Conservation (phyloP, 176 grass and related monocot species). For the Cymbopogon citratus region DNA sequence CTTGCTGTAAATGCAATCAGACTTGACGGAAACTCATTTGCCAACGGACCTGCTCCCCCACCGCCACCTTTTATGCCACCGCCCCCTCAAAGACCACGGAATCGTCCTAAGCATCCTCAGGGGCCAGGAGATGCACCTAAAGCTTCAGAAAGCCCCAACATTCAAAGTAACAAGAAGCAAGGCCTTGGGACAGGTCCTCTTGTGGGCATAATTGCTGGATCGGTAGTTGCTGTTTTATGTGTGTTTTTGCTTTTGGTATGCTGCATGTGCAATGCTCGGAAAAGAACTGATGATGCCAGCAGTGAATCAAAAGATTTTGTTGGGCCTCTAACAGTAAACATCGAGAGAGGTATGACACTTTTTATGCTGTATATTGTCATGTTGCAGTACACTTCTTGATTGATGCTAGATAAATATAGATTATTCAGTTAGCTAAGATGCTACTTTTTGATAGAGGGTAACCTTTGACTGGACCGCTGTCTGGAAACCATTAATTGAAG, state of each 20-base stretch:
- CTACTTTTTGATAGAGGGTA: neutral
- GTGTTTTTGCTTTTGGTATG: slow-evolving; percentile 50
- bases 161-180: slow-evolving; percentile 51
- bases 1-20: slow-evolving; percentile 47
- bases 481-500: neutral
- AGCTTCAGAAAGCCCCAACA: slow-evolving; percentile 20
- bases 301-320: slow-evolving; percentile 60
- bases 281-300: slow-evolving; percentile 57
- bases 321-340: slow-evolving; percentile 42
- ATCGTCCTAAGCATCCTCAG: slow-evolving; percentile 27
- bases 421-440: slow-evolving; percentile 15
- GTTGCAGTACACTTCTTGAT: neutral
- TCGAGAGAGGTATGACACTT: slow-evolving; percentile 57
- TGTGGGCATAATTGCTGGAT: slow-evolving; percentile 66
- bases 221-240: slow-evolving; percentile 47
- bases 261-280: slow-evolving; percentile 42
- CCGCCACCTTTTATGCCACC: slow-evolving; percentile 74
- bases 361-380: slow-evolving; percentile 16
- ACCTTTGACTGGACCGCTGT: neutral
- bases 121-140: slow-evolving; percentile 41
- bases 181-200: slow-evolving; percentile 47
- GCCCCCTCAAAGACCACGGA: slow-evolving; percentile 53
- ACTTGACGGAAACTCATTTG: slow-evolving; percentile 80
- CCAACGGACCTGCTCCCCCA: slow-evolving; percentile 69
- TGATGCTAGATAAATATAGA: slow-evolving; percentile 18